Percentiles rank a stretch among this genome's conserved stretches.
Evolutionary conservation across 2,329 filamentous ascomycete species (phyloP).

Genomic region (Aspergillus puulaauensis): DNA sequence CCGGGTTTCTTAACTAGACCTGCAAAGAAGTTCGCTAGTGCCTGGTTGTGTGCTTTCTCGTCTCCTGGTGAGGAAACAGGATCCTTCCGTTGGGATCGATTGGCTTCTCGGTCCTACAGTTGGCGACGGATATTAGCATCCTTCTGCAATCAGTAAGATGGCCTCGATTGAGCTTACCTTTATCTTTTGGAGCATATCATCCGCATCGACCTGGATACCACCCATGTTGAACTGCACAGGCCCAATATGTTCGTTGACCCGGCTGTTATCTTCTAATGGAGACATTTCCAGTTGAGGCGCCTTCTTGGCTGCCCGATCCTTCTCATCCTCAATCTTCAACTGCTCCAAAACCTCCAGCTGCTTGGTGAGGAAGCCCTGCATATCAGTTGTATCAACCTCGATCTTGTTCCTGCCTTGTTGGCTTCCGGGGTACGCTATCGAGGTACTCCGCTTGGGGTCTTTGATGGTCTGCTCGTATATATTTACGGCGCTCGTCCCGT

Average conservation of each 20-base stretch:
- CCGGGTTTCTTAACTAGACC: constrained; percentile 55
- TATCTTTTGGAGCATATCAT: constrained; percentile 84
- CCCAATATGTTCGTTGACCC: constrained; percentile 77
- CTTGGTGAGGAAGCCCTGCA: constrained; percentile 72
- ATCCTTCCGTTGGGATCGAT: constrained; percentile 38
- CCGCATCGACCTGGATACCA: constrained; percentile 91
- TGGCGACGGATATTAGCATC: constrained; percentile 11
- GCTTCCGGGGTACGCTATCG: constrained; percentile 53
- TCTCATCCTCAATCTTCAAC: constrained; percentile 56
- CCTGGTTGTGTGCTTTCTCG: constrained; percentile 58
- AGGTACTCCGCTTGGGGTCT: constrained; percentile 66
- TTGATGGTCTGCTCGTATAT: constrained; percentile 78
- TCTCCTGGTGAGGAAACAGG: constrained; percentile 34
- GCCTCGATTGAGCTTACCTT: constrained; percentile 57
- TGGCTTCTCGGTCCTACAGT: constrained; percentile 45
- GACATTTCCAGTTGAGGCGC: constrained; percentile 36
- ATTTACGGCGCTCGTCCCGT: constrained; percentile 62
- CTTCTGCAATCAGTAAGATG: background rate
- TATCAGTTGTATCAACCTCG: constrained; percentile 69
- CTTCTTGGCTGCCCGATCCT: constrained; percentile 37
- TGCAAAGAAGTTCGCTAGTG: constrained; percentile 60
- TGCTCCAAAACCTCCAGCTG: constrained; percentile 76
- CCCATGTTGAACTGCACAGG: constrained; percentile 98
- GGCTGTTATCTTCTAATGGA: constrained; percentile 39
- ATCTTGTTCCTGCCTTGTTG: constrained; percentile 41